phyloP scores from a whole-genome alignment of 371 early-diverging fungal species.

The Vavraia culicis region DNA sequence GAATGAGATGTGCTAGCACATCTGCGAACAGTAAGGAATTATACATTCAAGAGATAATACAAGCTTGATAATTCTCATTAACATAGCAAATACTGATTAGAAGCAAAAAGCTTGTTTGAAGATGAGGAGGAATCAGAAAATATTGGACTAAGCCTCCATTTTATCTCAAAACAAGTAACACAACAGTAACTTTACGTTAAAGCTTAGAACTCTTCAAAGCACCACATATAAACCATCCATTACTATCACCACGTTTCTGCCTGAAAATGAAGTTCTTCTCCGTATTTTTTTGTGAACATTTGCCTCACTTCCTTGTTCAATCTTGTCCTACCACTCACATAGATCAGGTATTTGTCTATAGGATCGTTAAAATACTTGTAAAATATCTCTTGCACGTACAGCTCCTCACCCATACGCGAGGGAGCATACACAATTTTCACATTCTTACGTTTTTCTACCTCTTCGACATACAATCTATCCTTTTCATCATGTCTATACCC shows the following conservation, averaged over 20 bases:
- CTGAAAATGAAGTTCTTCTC: constrained; percentile 21
- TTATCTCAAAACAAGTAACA: too few relatives aligned
- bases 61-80: too few relatives aligned
- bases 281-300: constrained; percentile 17
- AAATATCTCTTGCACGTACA: constrained; percentile 28
- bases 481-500: constrained; percentile 19
- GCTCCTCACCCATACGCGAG: constrained; percentile 17
- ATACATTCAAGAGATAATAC: too few relatives aligned
- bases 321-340: constrained; percentile 31
- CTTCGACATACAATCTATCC: constrained; percentile 14
- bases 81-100: too few relatives aligned
- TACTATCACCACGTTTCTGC: constrained; percentile 39
- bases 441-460: neutral
- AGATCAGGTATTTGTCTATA: constrained; percentile 23
- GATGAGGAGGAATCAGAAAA: too few relatives aligned
- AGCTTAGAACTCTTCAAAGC: too few relatives aligned
- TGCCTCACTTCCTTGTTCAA: constrained; percentile 19
- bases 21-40: too few relatives aligned
- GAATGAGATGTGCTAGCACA: too few relatives aligned
- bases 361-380: constrained; percentile 6
- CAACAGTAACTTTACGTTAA: too few relatives aligned
- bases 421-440: constrained; percentile 6
- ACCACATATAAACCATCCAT: too few relatives aligned
- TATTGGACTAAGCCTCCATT: too few relatives aligned
- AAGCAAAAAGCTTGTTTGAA: too few relatives aligned